Percentiles rank a stretch among this genome's conserved stretches.
Conservation (phyloP, 2,329 filamentous ascomycete species). For the Aspergillus ochraceus region DNA sequence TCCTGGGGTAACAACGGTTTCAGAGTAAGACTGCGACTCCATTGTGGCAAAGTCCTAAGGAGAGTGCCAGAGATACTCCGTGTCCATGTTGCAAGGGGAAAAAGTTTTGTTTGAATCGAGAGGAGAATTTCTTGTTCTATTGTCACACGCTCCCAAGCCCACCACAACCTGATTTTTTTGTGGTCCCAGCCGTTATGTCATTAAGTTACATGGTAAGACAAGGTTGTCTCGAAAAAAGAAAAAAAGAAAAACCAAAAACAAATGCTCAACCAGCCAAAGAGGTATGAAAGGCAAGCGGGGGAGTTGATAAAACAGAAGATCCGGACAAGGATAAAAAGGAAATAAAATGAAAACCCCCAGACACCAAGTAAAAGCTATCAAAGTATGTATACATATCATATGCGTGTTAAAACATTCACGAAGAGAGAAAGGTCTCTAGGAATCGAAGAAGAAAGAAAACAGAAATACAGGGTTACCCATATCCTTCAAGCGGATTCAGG, state of each 20-base stretch:
- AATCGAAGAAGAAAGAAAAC: conserved; percentile 20
- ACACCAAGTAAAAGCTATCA: conserved; percentile 36
- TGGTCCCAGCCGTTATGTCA: conserved; percentile 40
- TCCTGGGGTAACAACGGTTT: neutral
- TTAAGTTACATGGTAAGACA: conserved; percentile 42
- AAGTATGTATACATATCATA: conserved; percentile 42
- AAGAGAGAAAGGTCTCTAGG: conserved; percentile 28
- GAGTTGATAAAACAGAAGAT: conserved; percentile 14
- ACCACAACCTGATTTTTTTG: conserved; percentile 34
- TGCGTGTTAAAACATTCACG: conserved; percentile 26
- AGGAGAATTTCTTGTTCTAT: conserved; percentile 45
- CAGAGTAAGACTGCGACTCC: neutral
- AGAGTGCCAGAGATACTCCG: too few species aligned
- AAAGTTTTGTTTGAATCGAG: conserved; percentile 29
- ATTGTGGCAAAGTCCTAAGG: neutral
- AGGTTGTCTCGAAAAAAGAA: conserved; percentile 18
- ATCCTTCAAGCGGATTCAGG: conserved; percentile 15
- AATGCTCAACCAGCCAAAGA: conserved; percentile 21
- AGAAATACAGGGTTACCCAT: conserved; percentile 19
- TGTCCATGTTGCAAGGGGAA: neutral
- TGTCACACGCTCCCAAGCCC: conserved; percentile 37
- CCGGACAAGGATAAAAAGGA: conserved; percentile 14
- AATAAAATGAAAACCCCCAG: conserved; percentile 35
- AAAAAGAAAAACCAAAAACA: conserved; percentile 14
- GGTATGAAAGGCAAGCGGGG: conserved; percentile 25